A percentile compares a stretch with the other conserved stretches of the same genome.
Conservation (phyloP, 1,139 yeast species). For the Sugiyamaella grinbergsii region DNA sequence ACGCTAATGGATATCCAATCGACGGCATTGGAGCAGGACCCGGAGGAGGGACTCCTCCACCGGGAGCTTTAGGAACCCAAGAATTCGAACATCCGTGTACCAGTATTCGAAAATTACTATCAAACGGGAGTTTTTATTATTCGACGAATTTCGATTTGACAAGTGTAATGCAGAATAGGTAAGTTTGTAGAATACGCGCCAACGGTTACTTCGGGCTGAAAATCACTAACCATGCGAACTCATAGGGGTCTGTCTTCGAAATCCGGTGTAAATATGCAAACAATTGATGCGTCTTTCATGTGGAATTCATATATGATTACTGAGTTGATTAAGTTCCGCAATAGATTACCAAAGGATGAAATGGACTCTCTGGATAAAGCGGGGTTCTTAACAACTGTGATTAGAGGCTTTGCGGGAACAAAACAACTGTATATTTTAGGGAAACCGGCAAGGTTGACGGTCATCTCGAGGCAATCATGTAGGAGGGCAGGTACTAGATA, state of each 20-base stretch:
- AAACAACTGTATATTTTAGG: conserved; percentile 54
- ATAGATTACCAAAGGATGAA: conserved; percentile 63
- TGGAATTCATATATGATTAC: conserved; percentile 94
- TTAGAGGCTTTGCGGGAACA: conserved; percentile 93
- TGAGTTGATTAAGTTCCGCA: conserved; percentile 73
- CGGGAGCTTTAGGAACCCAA: conserved; percentile 32
- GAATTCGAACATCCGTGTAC: conserved; percentile 76
- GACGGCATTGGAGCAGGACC: conserved; percentile 30
- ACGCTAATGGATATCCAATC: conserved; percentile 63
- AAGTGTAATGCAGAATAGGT: conserved; percentile 64
- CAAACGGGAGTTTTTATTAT: conserved; percentile 89
- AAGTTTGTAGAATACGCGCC: conserved; percentile 17
- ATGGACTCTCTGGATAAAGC: conserved; percentile 66
- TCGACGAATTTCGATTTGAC: conserved; percentile 92
- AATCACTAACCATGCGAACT: conserved; percentile 9
- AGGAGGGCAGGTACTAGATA: conserved; percentile 94
- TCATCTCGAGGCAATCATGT: conserved; percentile 93
- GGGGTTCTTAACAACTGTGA: conserved; percentile 84
- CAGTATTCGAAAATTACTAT: conserved; percentile 71
- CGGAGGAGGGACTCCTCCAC: conserved; percentile 18
- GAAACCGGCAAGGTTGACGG: conserved; percentile 61
- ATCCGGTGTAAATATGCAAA: conserved; percentile 37
- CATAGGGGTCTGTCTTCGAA: conserved; percentile 10
- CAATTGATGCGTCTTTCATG: conserved; percentile 77
- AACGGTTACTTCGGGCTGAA: too few species aligned